A percentile compares a stretch with the other conserved stretches of the same genome.
Conservation (phyloP, 2,329 filamentous ascomycete genomes). For the Aspergillus ruber region DNA sequence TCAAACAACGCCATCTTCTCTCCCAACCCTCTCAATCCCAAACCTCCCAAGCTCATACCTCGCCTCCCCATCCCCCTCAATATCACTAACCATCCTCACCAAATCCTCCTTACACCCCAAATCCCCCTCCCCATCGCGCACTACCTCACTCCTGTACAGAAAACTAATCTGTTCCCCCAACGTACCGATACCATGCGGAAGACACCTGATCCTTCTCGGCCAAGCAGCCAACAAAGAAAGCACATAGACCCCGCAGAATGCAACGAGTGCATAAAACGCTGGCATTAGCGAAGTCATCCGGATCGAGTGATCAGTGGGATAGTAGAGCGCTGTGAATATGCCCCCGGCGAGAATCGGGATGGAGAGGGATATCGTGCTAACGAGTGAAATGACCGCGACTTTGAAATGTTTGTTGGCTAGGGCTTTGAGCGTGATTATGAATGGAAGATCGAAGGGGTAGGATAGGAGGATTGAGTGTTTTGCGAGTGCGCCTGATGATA, state of each 20-base stretch:
- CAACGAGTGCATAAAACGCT: slow-evolving; percentile 66
- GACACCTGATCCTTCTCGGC: slow-evolving; percentile 54
- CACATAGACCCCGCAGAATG: slow-evolving; percentile 64
- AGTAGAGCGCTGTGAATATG: slow-evolving; percentile 58
- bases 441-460: slow-evolving; percentile 50
- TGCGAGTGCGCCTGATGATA: slow-evolving; percentile 48
- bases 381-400: slow-evolving; percentile 50
- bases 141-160: slow-evolving; percentile 64
- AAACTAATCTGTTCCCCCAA: slow-evolving; percentile 74
- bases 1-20: slow-evolving; percentile 21
- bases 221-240: slow-evolving; percentile 57
- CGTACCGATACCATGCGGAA: slow-evolving; percentile 67
- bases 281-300: slow-evolving; percentile 66
- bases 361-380: slow-evolving; percentile 46
- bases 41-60: slow-evolving; percentile 54
- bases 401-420: slow-evolving; percentile 51
- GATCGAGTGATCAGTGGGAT: slow-evolving; percentile 38
- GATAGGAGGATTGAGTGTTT: slow-evolving; percentile 52
- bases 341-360: slow-evolving; percentile 56
- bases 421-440: slow-evolving; percentile 49
- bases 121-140: slow-evolving; percentile 62
- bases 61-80: slow-evolving; percentile 33
- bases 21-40: slow-evolving; percentile 52
- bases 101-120: slow-evolving; percentile 63
- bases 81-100: slow-evolving; percentile 55